Evolutionary conservation across 108 stramenopile genomes (phyloP).

Genomic region (Cafeteria roenbergensis): DNA sequence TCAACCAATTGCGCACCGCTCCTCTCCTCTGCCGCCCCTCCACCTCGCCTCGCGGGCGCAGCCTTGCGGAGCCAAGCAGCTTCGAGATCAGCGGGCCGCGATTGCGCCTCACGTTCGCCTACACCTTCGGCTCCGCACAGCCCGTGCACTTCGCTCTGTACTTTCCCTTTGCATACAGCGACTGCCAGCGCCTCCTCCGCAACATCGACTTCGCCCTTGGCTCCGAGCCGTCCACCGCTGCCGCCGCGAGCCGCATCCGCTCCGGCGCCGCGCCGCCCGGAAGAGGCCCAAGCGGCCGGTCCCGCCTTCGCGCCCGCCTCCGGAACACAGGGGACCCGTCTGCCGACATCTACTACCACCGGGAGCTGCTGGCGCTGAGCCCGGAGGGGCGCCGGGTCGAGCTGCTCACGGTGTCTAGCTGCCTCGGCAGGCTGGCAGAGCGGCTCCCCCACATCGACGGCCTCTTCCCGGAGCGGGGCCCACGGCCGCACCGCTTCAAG

Average conservation of each 20-base stretch:
- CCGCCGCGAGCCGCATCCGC: not conserved
- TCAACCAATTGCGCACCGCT: not conserved
- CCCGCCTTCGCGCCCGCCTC: not conserved
- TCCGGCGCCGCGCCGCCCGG: too few relatives aligned
- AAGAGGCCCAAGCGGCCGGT: too few relatives aligned
- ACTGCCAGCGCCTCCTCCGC: conserved; percentile 7
- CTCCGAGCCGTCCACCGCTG: not conserved
- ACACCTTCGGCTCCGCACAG: not conserved
- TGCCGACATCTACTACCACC: conserved; percentile 34
- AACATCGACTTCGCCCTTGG: conserved; percentile 9
- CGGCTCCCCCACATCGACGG: not conserved
- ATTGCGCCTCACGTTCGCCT: not conserved
- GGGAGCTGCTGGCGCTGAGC: conserved; percentile 36
- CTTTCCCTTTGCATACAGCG: not conserved
- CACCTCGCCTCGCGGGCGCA: not conserved
- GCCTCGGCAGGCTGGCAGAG: not conserved
- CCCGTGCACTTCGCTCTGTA: conserved; percentile 2
- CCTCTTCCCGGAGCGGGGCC: not conserved
- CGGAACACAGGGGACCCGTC: not conserved
- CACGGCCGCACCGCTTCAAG: conserved; percentile 1
- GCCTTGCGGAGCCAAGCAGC: not conserved
- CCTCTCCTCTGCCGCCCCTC: not conserved
- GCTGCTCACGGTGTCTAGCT: conserved; percentile 28
- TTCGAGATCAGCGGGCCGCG: not conserved
- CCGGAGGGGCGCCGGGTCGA: conserved; percentile 42